Percentiles rank a stretch among this genome's conserved stretches.
These are phyloP conservation scores for Tolypocladium pustulatum DNA, from an alignment of 2,329 filamentous ascomycete genomes.

Conservation along the genomic window DNA sequence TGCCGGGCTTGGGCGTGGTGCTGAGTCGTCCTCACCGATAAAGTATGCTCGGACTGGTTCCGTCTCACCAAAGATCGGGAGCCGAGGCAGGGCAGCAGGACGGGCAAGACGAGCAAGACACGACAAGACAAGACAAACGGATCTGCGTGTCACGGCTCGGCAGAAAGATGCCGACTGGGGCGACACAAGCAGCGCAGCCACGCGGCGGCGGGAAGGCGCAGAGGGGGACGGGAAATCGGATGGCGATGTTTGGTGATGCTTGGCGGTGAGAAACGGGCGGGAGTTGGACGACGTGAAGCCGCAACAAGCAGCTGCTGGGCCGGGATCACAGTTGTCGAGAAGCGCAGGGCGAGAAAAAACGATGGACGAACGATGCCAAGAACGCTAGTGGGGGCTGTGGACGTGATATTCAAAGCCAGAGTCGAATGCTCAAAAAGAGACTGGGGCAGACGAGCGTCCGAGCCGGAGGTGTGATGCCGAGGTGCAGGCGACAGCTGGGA, in stretches of 20 bases:
- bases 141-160: conserved; percentile 5
- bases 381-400: background rate
- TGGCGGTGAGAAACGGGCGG: background rate
- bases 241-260: background rate
- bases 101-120: background rate
- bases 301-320: background rate
- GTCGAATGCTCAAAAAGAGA: background rate
- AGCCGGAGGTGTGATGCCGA: background rate
- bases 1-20: background rate
- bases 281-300: background rate
- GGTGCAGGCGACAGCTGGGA: background rate
- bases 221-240: background rate
- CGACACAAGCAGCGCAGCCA: conserved; percentile 6
- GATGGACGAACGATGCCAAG: background rate
- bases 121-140: conserved; percentile 1
- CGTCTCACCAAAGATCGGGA: background rate
- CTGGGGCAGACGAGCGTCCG: background rate
- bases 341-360: background rate
- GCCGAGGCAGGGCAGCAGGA: background rate
- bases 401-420: background rate
- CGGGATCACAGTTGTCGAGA: background rate
- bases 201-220: conserved; percentile 8
- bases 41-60: background rate
- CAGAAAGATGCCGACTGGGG: conserved; percentile 12
- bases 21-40: background rate